Base-by-base conservation (phyloP, 345 rosid genomes). In the Tarenaya hassleriana region DNA sequence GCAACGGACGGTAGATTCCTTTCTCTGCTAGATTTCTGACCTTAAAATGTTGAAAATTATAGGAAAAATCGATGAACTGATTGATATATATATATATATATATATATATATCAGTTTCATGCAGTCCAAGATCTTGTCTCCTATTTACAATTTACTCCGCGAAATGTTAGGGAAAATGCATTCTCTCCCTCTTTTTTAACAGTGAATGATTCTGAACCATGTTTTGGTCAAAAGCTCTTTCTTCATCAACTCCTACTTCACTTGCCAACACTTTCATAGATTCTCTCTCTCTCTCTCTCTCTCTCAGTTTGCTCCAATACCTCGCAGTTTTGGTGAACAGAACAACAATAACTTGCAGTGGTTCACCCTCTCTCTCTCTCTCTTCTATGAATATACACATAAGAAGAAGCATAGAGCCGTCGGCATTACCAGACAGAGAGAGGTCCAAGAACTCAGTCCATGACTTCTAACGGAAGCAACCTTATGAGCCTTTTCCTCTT, bases 281-380 rank as follows among this genome's bases (percentile, higher is more conserved):
- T 24, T 47, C 40, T 65, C 48, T 57, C 56, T 40, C 67, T 59
- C 47, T 54, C 50, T 4, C 12, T 52, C 37, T 34, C 42, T 61
- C 34, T 49, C 64, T 27, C 53, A 47, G 47, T 53, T 31, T 46
- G 47, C 67, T 69, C 49, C 64, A 65, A 41, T 71, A 53, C 44
- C 56, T 44, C 41, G 1, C 45, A 55, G 70, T 55, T 88, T 80
- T 62, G 91, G 79, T 84, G 46, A 82, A 79, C 86, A 45, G 69
- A 78, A 78, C 87, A 78, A 67, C 78, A 61, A 17, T 59, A 65
- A 59, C 75, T 70, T 56, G 67, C 67, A 77, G 82, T 78, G 52
- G 91, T 68, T 80, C 82, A 75, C 79, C 82, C 56, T 79, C 72
- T 73, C 64, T 71, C 55, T 67, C 64, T 56, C 29, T 33, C 31